These are phyloP conservation scores for Globisporangium sylvaticum DNA, from an alignment of 352 stramenopile species.

Conservation along the genomic window DNA sequence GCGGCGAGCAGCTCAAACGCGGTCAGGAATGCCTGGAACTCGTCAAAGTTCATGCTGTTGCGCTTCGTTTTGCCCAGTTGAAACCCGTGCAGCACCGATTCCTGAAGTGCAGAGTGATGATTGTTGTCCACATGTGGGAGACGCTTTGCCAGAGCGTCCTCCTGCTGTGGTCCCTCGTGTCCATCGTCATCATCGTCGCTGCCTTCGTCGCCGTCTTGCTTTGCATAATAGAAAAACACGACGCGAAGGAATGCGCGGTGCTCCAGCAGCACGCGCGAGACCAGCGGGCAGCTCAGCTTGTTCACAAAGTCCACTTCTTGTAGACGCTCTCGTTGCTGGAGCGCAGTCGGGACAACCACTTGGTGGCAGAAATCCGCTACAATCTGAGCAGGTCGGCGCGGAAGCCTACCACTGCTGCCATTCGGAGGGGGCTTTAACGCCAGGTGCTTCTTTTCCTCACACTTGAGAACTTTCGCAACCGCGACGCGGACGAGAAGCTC, in stretches of 20 bases:
- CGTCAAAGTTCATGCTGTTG: conserved; percentile 48
- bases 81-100: conserved; percentile 19
- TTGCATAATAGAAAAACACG: conserved; percentile 55
- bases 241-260: conserved; percentile 49
- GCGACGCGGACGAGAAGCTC: conserved; percentile 15
- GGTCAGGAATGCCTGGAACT: conserved; percentile 38
- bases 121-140: background rate
- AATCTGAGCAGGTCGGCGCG: conserved; percentile 25
- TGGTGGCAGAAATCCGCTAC: conserved; percentile 38
- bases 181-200: background rate
- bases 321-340: conserved; percentile 8
- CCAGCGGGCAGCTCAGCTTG: conserved; percentile 40
- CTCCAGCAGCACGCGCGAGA: conserved; percentile 41
- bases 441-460: background rate
- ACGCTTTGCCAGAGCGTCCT: background rate
- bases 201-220: conserved; percentile 31
- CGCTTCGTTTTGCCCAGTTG: conserved; percentile 51
- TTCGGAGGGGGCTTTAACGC: background rate
- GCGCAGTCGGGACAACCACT: conserved; percentile 23
- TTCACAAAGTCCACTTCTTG: conserved; percentile 34
- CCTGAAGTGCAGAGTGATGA: background rate
- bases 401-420: background rate
- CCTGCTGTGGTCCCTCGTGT: background rate
- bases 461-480: background rate
- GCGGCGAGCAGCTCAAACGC: conserved; percentile 25